Evolutionary conservation across 208 protist genomes (phyloP).

Genomic region (Crithidia brevicula): DNA sequence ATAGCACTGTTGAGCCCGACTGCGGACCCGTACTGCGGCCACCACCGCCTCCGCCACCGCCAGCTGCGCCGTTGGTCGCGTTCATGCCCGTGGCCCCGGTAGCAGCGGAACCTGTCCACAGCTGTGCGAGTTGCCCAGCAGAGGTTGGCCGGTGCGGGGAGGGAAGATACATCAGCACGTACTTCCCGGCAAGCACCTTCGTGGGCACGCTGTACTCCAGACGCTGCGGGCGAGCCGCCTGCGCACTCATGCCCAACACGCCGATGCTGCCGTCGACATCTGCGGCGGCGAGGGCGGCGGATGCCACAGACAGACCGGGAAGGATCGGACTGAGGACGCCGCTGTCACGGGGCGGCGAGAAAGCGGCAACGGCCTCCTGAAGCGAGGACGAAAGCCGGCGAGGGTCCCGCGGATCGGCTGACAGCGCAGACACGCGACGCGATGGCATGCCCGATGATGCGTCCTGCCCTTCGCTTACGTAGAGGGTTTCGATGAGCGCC

Average conservation of each 20-base stretch:
- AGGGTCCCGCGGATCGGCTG: background rate
- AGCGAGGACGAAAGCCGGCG: conserved; percentile 10
- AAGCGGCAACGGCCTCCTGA: background rate
- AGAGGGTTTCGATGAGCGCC: background rate
- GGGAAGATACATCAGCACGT: conserved; percentile 68
- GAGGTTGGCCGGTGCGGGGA: conserved; percentile 28
- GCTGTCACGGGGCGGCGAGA: conserved; percentile 5
- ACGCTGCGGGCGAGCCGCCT: conserved; percentile 8
- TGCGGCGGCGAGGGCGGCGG: conserved; percentile 1
- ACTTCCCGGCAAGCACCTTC: conserved; percentile 54
- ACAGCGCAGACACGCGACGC: conserved; percentile 5
- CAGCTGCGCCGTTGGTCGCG: background rate
- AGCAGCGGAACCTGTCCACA: conserved; percentile 17
- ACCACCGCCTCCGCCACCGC: background rate
- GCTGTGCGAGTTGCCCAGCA: background rate
- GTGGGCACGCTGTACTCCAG: conserved; percentile 58
- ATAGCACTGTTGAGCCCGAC: background rate
- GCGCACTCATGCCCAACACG: background rate
- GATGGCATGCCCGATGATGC: background rate
- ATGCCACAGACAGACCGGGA: conserved; percentile 9
- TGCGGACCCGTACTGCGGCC: background rate
- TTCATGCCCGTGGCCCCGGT: background rate
- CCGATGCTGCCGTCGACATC: background rate
- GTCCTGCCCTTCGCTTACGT: background rate
- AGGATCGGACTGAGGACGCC: conserved; percentile 19